Evolutionary conservation across 257 asterid genomes (phyloP).

Genomic region (Salvia splendens): DNA sequence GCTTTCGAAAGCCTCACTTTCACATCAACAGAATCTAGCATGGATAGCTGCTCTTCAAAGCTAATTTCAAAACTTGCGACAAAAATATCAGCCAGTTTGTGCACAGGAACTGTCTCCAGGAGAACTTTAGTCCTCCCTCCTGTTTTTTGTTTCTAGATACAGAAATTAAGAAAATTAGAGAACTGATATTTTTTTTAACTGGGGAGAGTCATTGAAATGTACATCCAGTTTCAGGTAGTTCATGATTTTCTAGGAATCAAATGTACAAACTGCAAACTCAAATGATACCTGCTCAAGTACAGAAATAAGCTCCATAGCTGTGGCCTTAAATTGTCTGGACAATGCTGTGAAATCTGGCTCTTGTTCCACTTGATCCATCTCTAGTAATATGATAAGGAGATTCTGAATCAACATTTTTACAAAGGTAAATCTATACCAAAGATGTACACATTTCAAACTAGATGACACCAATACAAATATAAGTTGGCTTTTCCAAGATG

Average conservation of each 20-base stretch:
- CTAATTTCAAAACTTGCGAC: slow-evolving; percentile 98
- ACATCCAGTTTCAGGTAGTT: slow-evolving; percentile 23
- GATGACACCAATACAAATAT: slow-evolving; percentile 24
- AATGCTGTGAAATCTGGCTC: slow-evolving; percentile 87
- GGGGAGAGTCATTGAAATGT: slow-evolving; percentile 10
- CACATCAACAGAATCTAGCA: slow-evolving; percentile 97
- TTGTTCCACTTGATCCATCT: slow-evolving; percentile 94
- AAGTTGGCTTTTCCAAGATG: slow-evolving; percentile 24
- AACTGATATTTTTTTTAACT: slow-evolving; percentile 9
- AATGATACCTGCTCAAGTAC: slow-evolving; percentile 86
- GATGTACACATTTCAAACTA: slow-evolving; percentile 21
- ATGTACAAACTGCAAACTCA: slow-evolving; percentile 24
- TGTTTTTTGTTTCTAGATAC: slow-evolving; percentile 87
- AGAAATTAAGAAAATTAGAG: slow-evolving; percentile 31
- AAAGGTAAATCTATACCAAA: slow-evolving; percentile 24
- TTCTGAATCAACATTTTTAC: slow-evolving; percentile 36
- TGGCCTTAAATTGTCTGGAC: slow-evolving; percentile 93
- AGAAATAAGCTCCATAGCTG: slow-evolving; percentile 92
- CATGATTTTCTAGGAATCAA: slow-evolving; percentile 6
- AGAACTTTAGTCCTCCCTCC: slow-evolving; percentile 93
- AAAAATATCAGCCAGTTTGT: slow-evolving; percentile 96
- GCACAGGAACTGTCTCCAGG: slow-evolving; percentile 96
- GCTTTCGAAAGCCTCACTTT: slow-evolving; percentile 94
- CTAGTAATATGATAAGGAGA: slow-evolving; percentile 48
- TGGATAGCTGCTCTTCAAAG: slow-evolving; percentile 93